A percentile compares a stretch with the other conserved stretches of the same genome.
Evolutionary conservation across 805 yeast species (phyloP).

Genomic region (Ogataea minuta): DNA sequence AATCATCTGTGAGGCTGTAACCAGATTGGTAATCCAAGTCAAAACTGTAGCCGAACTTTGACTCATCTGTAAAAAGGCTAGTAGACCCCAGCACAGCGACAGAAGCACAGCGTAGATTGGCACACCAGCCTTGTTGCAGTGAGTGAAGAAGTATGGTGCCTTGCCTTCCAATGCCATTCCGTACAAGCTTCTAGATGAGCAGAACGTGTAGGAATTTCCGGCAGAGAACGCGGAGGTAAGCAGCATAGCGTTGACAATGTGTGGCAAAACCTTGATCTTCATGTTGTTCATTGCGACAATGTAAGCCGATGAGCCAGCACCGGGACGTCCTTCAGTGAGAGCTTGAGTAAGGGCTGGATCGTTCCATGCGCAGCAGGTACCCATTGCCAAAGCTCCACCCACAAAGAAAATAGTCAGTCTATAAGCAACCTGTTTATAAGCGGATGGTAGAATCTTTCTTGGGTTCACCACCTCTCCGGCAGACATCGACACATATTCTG

Average conservation of each 20-base stretch:
- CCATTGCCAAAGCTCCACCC: conserved; percentile 48
- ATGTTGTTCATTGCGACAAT: conserved; percentile 48
- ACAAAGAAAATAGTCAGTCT: conserved; percentile 45
- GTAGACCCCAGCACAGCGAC: conserved; percentile 42
- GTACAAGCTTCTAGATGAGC: conserved; percentile 46
- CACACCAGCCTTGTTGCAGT: conserved; percentile 46
- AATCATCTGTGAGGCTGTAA: conserved; percentile 66
- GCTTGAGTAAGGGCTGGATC: conserved; percentile 38
- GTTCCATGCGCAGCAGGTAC: conserved; percentile 43
- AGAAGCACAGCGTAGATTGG: conserved; percentile 45
- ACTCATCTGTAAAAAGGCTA: conserved; percentile 51
- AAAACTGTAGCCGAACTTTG: conserved; percentile 60
- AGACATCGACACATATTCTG: conserved; percentile 47
- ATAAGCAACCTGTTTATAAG: conserved; percentile 45
- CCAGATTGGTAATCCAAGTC: conserved; percentile 69
- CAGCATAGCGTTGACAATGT: conserved; percentile 43
- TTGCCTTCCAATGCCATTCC: conserved; percentile 47
- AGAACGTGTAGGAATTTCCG: conserved; percentile 47
- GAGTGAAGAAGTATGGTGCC: conserved; percentile 43
- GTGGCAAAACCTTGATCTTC: conserved; percentile 42
- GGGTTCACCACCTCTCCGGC: conserved; percentile 51
- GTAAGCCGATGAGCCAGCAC: conserved; percentile 49
- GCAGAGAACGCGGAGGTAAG: conserved; percentile 47
- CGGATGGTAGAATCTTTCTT: conserved; percentile 45
- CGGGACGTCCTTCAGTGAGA: conserved; percentile 36